Conservation (phyloP, 805 yeast species). For the Saccharomycopsis schoenii region DNA sequence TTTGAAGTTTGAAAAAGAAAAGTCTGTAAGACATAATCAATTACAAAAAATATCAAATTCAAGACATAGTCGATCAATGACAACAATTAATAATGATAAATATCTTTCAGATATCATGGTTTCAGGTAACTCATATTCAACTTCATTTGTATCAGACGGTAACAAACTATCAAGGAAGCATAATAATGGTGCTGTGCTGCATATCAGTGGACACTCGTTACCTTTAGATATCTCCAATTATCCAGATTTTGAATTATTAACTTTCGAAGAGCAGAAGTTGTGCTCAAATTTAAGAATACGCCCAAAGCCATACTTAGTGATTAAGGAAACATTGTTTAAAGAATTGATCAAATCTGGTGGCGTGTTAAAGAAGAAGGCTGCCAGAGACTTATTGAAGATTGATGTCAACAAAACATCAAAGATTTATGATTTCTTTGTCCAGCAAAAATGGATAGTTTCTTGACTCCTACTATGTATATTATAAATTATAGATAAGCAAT, state of each 20-base stretch:
- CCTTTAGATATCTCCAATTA: constrained; percentile 67
- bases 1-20: constrained; percentile 78
- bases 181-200: constrained; percentile 29
- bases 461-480: background rate
- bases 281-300: constrained; percentile 76
- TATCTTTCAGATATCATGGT: background rate
- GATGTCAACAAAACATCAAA: constrained; percentile 81
- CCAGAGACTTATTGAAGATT: constrained; percentile 73
- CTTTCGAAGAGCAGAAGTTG: constrained; percentile 78
- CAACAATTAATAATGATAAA: background rate
- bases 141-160: background rate
- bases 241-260: constrained; percentile 70
- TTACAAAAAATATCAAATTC: constrained; percentile 39
- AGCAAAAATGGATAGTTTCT: constrained; percentile 71
- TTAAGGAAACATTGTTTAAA: constrained; percentile 80
- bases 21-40: constrained; percentile 53
- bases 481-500: background rate
- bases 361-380: constrained; percentile 66
- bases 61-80: constrained; percentile 25
- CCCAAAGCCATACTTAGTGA: constrained; percentile 91
- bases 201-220: constrained; percentile 22
- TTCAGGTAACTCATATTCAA: background rate
- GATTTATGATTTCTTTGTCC: constrained; percentile 86
- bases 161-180: constrained; percentile 19
- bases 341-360: constrained; percentile 85